These are phyloP conservation scores for Lasiosphaeria ovina DNA, from an alignment of 495 filamentous ascomycete genomes.

Conservation along the genomic window DNA sequence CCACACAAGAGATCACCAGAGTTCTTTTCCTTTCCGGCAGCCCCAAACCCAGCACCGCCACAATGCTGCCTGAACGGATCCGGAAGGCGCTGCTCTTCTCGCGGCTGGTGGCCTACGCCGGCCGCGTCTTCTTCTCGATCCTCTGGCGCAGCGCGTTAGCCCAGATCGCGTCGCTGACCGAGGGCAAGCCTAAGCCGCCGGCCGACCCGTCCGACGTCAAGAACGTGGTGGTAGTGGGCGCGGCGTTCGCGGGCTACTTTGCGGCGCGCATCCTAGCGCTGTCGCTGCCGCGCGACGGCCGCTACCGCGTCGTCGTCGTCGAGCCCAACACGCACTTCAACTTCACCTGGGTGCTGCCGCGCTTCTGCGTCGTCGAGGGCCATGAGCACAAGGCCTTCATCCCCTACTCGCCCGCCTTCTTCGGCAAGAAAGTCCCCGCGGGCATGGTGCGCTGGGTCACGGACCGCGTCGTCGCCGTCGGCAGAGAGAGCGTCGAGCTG, in stretches of 20 bases:
- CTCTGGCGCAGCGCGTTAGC: conserved; percentile 9
- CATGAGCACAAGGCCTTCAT: conserved; percentile 51
- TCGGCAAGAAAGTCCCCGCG: conserved; percentile 20
- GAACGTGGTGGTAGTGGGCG: conserved; percentile 56
- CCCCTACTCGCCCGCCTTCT: conserved; percentile 40
- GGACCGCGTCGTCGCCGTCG: conserved; percentile 31
- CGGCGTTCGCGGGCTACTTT: conserved; percentile 53
- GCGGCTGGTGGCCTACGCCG: conserved; percentile 16
- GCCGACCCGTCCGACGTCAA: conserved; percentile 10
- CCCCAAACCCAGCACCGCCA: no score
- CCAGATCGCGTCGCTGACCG: conserved; percentile 6
- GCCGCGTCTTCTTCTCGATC: conserved; percentile 12
- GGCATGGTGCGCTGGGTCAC: conserved; percentile 36
- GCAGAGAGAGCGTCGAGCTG: conserved; percentile 25
- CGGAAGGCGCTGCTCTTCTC: conserved; percentile 19
- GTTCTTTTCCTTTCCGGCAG: no score
- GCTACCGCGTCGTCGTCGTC: conserved; percentile 51
- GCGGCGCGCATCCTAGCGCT: conserved; percentile 45
- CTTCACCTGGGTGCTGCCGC: conserved; percentile 53
- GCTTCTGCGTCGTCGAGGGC: conserved; percentile 44
- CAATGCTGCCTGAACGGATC: conserved; percentile 7
- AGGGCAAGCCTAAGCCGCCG: not conserved
- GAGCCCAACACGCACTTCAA: conserved; percentile 62
- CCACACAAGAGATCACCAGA: no score
- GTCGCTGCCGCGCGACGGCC: conserved; percentile 43